A percentile compares a stretch with the other conserved stretches of the same genome.
Evolutionary conservation across 192 early-diverging fungal species (phyloP).

Genomic region (Coemansia aciculifera): DNA sequence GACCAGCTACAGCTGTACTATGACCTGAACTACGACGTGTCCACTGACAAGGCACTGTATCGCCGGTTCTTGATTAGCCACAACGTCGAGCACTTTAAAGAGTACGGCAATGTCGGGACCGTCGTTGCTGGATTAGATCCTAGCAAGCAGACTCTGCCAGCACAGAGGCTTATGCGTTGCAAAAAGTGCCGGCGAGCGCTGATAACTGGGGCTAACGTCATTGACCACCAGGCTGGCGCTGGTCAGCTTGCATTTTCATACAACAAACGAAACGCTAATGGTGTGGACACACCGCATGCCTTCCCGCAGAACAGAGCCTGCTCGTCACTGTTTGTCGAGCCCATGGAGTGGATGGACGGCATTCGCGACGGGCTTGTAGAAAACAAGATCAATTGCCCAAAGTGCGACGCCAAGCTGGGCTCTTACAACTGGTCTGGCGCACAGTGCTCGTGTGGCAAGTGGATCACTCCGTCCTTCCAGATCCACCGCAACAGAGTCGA

Average conservation of each 20-base stretch:
- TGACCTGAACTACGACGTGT: conserved; percentile 61
- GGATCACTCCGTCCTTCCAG: conserved; percentile 79
- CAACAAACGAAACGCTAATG: conserved; percentile 63
- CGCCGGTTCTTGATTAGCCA: conserved; percentile 65
- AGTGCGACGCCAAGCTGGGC: conserved; percentile 77
- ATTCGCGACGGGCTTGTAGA: conserved; percentile 59
- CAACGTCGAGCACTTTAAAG: conserved; percentile 60
- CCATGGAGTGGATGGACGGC: conserved; percentile 80
- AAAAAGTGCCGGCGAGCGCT: conserved; percentile 66
- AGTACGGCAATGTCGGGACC: conserved; percentile 61
- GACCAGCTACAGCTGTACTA: conserved; percentile 65
- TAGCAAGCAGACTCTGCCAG: conserved; percentile 3
- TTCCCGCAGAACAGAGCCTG: conserved; percentile 58
- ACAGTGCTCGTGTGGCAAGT: conserved; percentile 80
- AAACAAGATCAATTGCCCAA: conserved; percentile 74
- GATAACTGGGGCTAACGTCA: conserved; percentile 62
- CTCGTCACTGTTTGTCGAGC: conserved; percentile 80
- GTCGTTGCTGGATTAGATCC: conserved; percentile 61
- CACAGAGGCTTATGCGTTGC: conserved; percentile 48
- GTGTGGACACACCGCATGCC: conserved; percentile 49
- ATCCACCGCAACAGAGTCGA: conserved; percentile 76
- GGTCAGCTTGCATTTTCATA: conserved; percentile 75
- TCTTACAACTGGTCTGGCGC: conserved; percentile 74
- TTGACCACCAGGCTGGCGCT: conserved; percentile 67
- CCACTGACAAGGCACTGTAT: conserved; percentile 57